Base-by-base conservation (phyloP, 495 filamentous ascomycete genomes). In the Friedmanniomyces simplex region DNA sequence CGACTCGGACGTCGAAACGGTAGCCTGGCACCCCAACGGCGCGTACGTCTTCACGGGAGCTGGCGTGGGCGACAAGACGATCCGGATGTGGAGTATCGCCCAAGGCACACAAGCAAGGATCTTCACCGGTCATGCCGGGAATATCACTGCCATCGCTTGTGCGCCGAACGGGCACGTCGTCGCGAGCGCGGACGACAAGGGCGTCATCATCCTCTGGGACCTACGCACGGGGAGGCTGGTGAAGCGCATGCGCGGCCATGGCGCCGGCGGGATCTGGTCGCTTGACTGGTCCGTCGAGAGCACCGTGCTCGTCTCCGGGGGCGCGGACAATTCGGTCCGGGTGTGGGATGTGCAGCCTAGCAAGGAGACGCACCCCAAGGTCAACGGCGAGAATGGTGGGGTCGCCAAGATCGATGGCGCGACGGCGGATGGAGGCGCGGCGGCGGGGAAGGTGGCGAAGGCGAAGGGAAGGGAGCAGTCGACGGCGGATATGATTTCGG, bases 41-140 rank as follows among this genome's bases (percentile, higher is more conserved):
- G 81, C 83, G 4, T 97, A 97, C 61, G 72, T 96, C 49, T 95
- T 97, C 72, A 96, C 93, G 1, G 89, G 85, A 0, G 89, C 86
- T 50, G 57, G 61, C 25, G 57, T 48, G 16, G 83, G 77, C 46
- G 93, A 98, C 69, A 88, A 88, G 71, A 90, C 89, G 0, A 88
- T 96, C 21, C 84, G 93, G 20, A 96, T 98, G 91, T 98, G 93
- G 91, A 81, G 87, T n/a, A 76, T 96, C n/a, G 74, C 77, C 1
- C 88, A 81, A 8, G 93, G 93, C 21, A 83, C 83, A 55, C 84
- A 87, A 42, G 88, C 96, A 0, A 86, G 93, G 20, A 79, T 97
- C 65, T 97, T 97, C 68, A 91, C 85, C 2, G 94, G 93, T 20
- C 94, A 97, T 60, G 83, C 83, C 1, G 87, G 89, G 18, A 85